Percentiles rank a stretch among this genome's conserved stretches.
Conservation (phyloP, 805 yeast genomes). For the Wickerhamiella australiensis region DNA sequence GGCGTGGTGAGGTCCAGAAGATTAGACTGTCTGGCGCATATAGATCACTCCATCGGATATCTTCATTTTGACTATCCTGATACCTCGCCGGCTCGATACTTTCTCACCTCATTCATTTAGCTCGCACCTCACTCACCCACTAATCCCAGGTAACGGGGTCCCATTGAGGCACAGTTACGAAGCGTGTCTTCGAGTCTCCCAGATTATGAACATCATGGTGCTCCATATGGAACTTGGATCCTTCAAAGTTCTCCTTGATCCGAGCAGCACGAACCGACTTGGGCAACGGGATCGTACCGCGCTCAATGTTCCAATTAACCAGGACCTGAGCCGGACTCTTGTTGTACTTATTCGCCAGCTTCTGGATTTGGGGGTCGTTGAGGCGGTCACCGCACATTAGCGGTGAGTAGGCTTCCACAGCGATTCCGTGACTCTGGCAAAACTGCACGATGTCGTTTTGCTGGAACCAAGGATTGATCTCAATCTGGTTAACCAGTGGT, state of each 20-base stretch:
- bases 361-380: conserved; percentile 27
- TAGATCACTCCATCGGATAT: too few species aligned
- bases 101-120: too few species aligned
- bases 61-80: too few species aligned
- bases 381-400: conserved; percentile 53
- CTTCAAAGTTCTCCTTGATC: conserved; percentile 42
- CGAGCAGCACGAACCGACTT: conserved; percentile 51
- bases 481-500: conserved; percentile 74
- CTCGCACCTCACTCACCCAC: too few species aligned
- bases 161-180: conserved; percentile 27
- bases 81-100: too few species aligned
- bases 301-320: conserved; percentile 39
- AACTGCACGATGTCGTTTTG: conserved; percentile 49
- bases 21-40: too few species aligned
- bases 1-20: too few species aligned
- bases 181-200: conserved; percentile 26
- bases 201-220: conserved; percentile 23
- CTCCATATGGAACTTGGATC: conserved; percentile 36
- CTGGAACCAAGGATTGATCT: conserved; percentile 75
- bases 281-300: conserved; percentile 55
- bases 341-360: conserved; percentile 32
- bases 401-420: conserved; percentile 71
- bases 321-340: conserved; percentile 37
- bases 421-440: conserved; percentile 43
- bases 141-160: conserved; percentile 27